Percentiles rank a stretch among this genome's conserved stretches.
These are phyloP conservation scores for Marvania coccoides DNA, from an alignment of 139 green algal genomes.

Conservation along the genomic window DNA sequence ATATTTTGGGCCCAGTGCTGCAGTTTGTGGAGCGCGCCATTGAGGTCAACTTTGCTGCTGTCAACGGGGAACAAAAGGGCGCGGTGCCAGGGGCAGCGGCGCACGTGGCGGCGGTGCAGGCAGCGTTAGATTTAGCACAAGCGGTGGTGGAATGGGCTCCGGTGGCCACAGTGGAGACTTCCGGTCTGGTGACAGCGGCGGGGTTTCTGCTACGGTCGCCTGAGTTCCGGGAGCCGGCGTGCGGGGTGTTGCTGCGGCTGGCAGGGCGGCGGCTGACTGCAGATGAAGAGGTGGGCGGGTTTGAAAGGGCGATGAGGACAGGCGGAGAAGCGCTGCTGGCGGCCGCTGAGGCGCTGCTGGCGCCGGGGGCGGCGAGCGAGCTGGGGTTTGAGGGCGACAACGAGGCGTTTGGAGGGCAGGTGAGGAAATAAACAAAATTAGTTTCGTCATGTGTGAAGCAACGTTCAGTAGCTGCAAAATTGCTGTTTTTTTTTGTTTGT, in stretches of 20 bases:
- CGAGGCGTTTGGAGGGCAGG: conserved; percentile 65
- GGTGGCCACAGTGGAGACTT: conserved; percentile 35
- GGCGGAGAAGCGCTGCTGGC: conserved; percentile 31
- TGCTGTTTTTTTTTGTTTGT: no score
- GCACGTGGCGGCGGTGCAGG: conserved; percentile 43
- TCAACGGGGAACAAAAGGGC: no score
- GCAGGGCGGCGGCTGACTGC: conserved; percentile 9
- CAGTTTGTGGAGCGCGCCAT: conserved; percentile 46
- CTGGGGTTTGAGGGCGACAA: conserved; percentile 47
- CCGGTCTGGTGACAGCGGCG: conserved; percentile 48
- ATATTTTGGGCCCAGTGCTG: conserved; percentile 42
- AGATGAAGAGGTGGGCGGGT: conserved; percentile 42
- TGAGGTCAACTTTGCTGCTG: conserved; percentile 22
- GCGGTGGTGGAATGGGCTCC: conserved; percentile 64
- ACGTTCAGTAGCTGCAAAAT: no score
- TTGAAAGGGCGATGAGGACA: conserved; percentile 39
- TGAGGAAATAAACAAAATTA: no score
- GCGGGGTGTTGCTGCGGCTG: conserved; percentile 55
- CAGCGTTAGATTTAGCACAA: conserved; percentile 36
- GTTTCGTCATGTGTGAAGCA: no score
- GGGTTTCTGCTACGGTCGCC: conserved; percentile 45
- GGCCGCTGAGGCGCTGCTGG: conserved; percentile 33
- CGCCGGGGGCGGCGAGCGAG: conserved; percentile 17
- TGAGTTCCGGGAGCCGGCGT: conserved; percentile 49
- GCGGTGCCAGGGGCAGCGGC: conserved; percentile 9